Conservation (phyloP, 441 rosid genomes). For the Kokia cookei region DNA sequence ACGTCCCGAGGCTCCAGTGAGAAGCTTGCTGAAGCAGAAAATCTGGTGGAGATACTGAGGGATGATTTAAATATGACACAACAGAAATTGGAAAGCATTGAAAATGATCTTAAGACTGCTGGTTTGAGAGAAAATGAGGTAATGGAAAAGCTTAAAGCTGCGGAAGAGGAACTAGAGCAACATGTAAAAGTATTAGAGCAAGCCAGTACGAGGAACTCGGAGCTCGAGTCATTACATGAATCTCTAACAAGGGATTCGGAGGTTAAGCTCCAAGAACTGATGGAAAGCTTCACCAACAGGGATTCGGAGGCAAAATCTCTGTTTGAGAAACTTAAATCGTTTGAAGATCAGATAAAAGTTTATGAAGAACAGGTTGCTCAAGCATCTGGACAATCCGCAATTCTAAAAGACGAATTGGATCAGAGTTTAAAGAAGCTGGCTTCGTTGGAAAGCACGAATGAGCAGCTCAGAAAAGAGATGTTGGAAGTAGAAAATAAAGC, state of each 20-base stretch:
- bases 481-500: conserved; percentile 54
- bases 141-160: conserved; percentile 66
- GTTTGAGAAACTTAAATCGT: conserved; percentile 39
- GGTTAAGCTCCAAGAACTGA: conserved; percentile 40
- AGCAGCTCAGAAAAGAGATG: conserved; percentile 53
- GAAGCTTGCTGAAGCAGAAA: conserved; percentile 70
- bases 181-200: conserved; percentile 54
- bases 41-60: conserved; percentile 55
- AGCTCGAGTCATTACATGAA: conserved; percentile 56
- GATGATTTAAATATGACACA: conserved; percentile 63
- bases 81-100: conserved; percentile 53
- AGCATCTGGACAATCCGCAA: conserved; percentile 38
- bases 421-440: conserved; percentile 40
- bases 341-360: conserved; percentile 39
- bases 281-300: conserved; percentile 39
- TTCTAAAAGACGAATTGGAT: conserved; percentile 68
- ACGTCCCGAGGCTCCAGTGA: conserved; percentile 34
- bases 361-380: conserved; percentile 47
- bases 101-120: conserved; percentile 57
- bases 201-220: conserved; percentile 42
- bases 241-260: conserved; percentile 60
- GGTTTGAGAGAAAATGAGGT: conserved; percentile 59
- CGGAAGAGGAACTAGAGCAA: conserved; percentile 60
- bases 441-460: conserved; percentile 52
- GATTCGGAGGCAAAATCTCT: conserved; percentile 55